Percentiles rank a stretch among this genome's conserved stretches.
Conservation (phyloP, 768 basidiomycete species). For the Pisolithus albus region DNA sequence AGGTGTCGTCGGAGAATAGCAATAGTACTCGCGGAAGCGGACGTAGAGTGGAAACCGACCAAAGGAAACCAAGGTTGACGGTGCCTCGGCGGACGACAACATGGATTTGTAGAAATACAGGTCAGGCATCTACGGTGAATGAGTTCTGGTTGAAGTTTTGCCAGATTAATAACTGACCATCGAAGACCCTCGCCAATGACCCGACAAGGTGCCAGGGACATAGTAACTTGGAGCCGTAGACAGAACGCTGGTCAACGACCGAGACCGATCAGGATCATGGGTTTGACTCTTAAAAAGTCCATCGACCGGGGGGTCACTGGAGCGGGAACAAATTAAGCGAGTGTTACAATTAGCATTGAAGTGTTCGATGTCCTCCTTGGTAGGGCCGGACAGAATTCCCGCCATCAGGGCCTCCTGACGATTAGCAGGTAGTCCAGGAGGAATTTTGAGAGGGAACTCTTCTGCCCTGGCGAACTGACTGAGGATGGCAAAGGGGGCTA, state of each 20-base stretch:
- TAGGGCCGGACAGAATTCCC: constrained; percentile 33
- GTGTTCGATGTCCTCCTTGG: constrained; percentile 39
- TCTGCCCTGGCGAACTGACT: constrained; percentile 42
- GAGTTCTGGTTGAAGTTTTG: neutral
- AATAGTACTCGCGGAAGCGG: constrained; percentile 43
- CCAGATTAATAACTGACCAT: constrained; percentile 30
- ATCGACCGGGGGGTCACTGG: neutral
- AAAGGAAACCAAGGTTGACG: constrained; percentile 29
- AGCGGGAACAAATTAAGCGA: constrained; percentile 24
- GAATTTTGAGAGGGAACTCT: constrained; percentile 27
- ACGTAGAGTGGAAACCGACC: constrained; percentile 43
- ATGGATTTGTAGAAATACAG: constrained; percentile 34
- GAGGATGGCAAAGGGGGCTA: constrained; percentile 42
- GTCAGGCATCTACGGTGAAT: constrained; percentile 31
- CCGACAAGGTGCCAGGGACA: constrained; percentile 38
- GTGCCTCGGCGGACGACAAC: constrained; percentile 27
- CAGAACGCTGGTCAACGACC: constrained; percentile 11
- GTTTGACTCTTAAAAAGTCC: constrained; percentile 20
- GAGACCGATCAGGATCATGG: constrained; percentile 27
- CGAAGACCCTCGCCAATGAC: constrained; percentile 44
- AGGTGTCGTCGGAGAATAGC: constrained; percentile 26
- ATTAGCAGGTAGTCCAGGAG: constrained; percentile 34
- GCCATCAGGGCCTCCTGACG: constrained; percentile 27
- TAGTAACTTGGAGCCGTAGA: constrained; percentile 24
- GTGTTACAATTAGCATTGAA: constrained; percentile 40